These are phyloP conservation scores for Akebia trifoliata DNA, from an alignment of 164 flowering plant genomes.

Conservation along the genomic window DNA sequence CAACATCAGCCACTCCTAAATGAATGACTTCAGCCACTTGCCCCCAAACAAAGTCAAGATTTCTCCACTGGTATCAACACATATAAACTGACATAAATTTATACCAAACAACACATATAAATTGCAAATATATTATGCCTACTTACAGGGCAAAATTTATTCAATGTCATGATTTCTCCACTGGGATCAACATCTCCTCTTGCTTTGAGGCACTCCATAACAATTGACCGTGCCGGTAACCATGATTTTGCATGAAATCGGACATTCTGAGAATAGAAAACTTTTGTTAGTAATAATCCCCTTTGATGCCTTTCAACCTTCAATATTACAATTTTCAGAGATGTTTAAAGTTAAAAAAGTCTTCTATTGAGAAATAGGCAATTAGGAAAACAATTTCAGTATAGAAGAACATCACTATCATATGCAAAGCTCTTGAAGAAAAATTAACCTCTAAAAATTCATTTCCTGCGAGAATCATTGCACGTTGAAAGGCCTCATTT, in stretches of 20 bases:
- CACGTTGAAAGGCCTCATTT: conserved; percentile 80
- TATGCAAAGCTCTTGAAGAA: not conserved
- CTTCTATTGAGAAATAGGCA: not conserved
- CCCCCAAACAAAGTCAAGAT: too few relatives aligned
- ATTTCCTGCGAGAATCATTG: conserved; percentile 73
- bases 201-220: conserved; percentile 56
- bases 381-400: not conserved
- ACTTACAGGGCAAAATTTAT: conserved; percentile 86
- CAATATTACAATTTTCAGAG: not conserved
- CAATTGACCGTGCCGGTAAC: conserved; percentile 87
- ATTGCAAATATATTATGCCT: not conserved
- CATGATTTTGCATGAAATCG: conserved; percentile 68
- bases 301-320: not conserved
- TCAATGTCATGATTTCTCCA: conserved; percentile 80
- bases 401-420: not conserved
- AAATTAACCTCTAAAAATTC: conserved; percentile 75
- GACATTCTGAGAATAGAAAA: conserved; percentile 41
- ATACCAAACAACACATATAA: too few relatives aligned
- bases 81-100: too few relatives aligned
- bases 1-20: too few relatives aligned
- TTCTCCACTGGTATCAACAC: too few relatives aligned
- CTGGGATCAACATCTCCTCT: conserved; percentile 66
- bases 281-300: not conserved
- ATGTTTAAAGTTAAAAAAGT: not conserved
- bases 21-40: too few relatives aligned